phyloP scores from a whole-genome alignment of 129 eudicot genomes.

The Flaveria brownii region DNA sequence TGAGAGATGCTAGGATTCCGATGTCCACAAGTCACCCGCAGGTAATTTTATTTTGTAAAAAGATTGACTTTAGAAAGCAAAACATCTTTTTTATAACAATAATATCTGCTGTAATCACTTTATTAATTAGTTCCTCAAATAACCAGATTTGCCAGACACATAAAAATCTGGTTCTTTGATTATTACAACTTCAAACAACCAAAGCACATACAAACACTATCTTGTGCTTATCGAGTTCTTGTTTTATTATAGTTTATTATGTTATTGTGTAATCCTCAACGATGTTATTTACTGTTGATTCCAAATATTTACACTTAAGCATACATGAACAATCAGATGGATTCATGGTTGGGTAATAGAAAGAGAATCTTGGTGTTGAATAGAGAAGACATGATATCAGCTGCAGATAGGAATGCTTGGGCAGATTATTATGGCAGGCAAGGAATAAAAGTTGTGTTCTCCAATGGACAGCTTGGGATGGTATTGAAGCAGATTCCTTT shows the following conservation, averaged over 20 bases:
- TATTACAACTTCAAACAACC: background rate
- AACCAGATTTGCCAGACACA: background rate
- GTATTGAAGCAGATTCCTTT: conserved; percentile 35
- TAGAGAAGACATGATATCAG: conserved; percentile 95
- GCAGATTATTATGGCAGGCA: conserved; percentile 80
- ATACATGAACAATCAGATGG: conserved; percentile 66
- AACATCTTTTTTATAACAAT: background rate
- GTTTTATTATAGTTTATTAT: background rate
- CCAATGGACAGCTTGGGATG: conserved; percentile 96
- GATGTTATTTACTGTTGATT: background rate
- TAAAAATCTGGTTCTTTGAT: background rate
- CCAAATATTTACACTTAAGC: background rate
- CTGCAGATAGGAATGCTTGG: conserved; percentile 93
- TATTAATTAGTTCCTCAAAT: background rate
- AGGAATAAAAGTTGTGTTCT: conserved; percentile 77
- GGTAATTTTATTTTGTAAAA: conserved; percentile 40
- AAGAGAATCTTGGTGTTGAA: conserved; percentile 89
- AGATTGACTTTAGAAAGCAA: background rate
- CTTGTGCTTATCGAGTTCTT: background rate
- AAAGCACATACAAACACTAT: background rate
- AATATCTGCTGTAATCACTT: background rate
- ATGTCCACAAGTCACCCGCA: conserved; percentile 91
- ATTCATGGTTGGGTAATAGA: conserved; percentile 88
- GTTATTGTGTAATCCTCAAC: background rate
- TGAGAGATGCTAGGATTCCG: conserved; percentile 98